Evolutionary conservation across 139 green algal genomes (phyloP).

Genomic region (Dunaliella primolecta): DNA sequence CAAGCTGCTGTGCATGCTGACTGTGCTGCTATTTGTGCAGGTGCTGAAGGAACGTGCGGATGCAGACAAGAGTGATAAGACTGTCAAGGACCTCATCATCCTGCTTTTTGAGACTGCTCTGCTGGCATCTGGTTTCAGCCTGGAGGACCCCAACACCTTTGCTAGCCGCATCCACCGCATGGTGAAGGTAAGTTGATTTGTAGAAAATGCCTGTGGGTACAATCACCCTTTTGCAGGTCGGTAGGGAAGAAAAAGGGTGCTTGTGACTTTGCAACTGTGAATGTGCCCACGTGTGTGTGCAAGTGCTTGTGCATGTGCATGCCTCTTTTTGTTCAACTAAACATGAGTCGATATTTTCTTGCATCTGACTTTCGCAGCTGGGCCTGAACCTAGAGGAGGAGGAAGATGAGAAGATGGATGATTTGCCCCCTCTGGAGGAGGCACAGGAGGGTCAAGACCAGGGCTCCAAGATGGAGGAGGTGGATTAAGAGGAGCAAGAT

Average conservation of each 20-base stretch:
- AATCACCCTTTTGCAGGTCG: too few species aligned
- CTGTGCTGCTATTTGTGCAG: too few species aligned
- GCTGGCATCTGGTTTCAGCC: constrained; percentile 91
- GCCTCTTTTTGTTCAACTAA: not conserved
- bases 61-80: constrained; percentile 98
- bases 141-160: constrained; percentile 98
- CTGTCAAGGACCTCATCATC: constrained; percentile 97
- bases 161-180: constrained; percentile 97
- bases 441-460: constrained; percentile 75
- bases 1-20: too few species aligned
- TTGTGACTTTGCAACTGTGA: not conserved
- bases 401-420: constrained; percentile 77
- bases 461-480: constrained; percentile 95
- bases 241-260: not conserved
- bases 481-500: too few species aligned
- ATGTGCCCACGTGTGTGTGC: not conserved
- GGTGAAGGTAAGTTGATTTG: constrained; percentile 90
- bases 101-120: constrained; percentile 97
- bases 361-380: constrained; percentile 54
- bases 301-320: not conserved
- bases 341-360: not conserved
- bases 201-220: too few species aligned
- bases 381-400: constrained; percentile 95
- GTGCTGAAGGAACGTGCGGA: constrained; percentile 86
- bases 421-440: constrained; percentile 94